phyloP scores from a whole-genome alignment of 2,329 filamentous ascomycete species.

The Penicillium sclerotigenum region DNA sequence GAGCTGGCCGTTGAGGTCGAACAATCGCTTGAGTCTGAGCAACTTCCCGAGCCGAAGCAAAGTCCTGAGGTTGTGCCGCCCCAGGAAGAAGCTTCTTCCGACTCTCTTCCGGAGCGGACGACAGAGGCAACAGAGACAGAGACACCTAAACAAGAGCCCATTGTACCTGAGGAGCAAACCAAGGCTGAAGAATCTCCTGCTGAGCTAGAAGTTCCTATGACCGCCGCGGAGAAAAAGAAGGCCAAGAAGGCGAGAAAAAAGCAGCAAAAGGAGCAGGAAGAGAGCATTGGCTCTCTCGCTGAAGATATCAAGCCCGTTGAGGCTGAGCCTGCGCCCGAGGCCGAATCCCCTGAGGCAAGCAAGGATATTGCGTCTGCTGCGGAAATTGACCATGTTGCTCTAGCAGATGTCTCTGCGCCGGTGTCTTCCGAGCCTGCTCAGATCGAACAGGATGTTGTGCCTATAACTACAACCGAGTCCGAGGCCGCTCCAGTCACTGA shows the following conservation, averaged over 20 bases:
- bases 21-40: not conserved
- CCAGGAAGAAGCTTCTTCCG: not conserved
- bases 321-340: not conserved
- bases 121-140: not conserved
- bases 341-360: not conserved
- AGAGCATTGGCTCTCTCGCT: not conserved
- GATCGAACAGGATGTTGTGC: not conserved
- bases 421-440: not conserved
- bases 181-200: not conserved
- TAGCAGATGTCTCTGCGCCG: not conserved
- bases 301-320: constrained; percentile 6
- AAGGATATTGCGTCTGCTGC: not conserved
- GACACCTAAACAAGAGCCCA: not conserved
- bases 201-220: constrained; percentile 15
- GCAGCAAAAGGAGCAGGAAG: constrained; percentile 13
- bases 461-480: not conserved
- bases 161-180: not conserved
- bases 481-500: not conserved
- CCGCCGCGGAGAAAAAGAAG: constrained; percentile 16
- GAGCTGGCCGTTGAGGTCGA: not conserved
- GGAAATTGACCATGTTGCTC: constrained; percentile 1
- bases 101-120: not conserved
- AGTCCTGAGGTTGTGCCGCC: not conserved
- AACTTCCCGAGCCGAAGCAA: not conserved
- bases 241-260: constrained; percentile 20